Percentiles rank a stretch among this genome's conserved stretches.
These are phyloP conservation scores for Penicillium thymicola DNA, from an alignment of 2,329 filamentous ascomycete genomes.

Conservation along the genomic window DNA sequence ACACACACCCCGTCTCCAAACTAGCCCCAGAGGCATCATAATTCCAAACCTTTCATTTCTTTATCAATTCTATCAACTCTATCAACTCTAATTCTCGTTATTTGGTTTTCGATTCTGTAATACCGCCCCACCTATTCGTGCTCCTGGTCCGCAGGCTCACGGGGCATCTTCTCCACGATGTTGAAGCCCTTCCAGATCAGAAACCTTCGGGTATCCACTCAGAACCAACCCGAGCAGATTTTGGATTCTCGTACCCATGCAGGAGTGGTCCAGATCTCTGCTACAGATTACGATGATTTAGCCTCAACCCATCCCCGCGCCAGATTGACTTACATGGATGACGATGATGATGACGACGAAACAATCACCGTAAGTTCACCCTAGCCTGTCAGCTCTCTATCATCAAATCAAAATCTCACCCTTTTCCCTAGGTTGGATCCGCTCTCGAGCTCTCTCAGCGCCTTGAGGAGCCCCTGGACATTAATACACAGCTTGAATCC, in stretches of 20 bases:
- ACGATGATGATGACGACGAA: constrained; percentile 49
- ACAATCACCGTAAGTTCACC: constrained; percentile 41
- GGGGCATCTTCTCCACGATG: constrained; percentile 24
- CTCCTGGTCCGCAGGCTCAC: constrained; percentile 2
- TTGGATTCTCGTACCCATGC: constrained; percentile 13
- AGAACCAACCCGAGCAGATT: constrained; percentile 1
- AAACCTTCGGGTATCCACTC: constrained; percentile 29
- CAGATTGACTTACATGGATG: constrained; percentile 44
- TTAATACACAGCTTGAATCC: constrained; percentile 7
- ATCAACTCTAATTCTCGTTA: constrained; percentile 1
- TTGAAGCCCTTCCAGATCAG: constrained; percentile 43
- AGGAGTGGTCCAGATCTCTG: constrained; percentile 41
- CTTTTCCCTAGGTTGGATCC: constrained; percentile 41
- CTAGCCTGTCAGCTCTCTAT: too few relatives aligned
- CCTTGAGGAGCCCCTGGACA: constrained; percentile 41
- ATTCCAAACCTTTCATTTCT: constrained; percentile 3
- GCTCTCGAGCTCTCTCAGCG: constrained; percentile 47
- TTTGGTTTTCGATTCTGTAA: constrained; percentile 6
- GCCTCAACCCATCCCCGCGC: constrained; percentile 41
- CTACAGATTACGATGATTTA: constrained; percentile 44
- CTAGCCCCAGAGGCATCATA: constrained; percentile 10
- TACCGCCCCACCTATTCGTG: constrained; percentile 9
- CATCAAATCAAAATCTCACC: constrained; percentile 13
- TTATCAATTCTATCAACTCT: background rate
- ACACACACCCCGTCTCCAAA: background rate